phyloP scores from a whole-genome alignment of 768 basidiomycete genomes.

The Trametes sanguinea region DNA sequence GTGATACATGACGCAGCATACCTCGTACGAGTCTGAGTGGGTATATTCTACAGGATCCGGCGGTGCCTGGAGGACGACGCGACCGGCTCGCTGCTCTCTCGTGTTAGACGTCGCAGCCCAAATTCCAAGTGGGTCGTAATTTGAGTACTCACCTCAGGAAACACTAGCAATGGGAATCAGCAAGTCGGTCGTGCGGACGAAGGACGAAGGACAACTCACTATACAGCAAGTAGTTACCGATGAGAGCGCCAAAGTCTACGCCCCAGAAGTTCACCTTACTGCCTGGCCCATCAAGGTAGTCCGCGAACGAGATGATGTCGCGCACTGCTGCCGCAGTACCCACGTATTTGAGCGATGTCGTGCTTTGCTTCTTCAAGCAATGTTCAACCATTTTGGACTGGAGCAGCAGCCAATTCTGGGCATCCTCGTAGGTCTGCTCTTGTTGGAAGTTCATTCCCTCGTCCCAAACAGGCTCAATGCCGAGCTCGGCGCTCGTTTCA shows the following conservation, averaged over 20 bases:
- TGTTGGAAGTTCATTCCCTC: neutral
- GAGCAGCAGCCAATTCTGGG: neutral
- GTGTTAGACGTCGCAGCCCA: too few relatives aligned
- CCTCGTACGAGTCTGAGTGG: too few relatives aligned
- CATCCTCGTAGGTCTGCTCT: neutral
- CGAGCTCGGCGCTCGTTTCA: neutral
- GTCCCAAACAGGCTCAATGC: neutral
- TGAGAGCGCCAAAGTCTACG: neutral
- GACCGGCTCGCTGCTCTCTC: neutral
- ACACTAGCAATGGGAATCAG: neutral
- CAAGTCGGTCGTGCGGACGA: neutral
- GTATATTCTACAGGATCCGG: too few relatives aligned
- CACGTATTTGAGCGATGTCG: neutral
- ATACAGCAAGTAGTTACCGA: neutral
- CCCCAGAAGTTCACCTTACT: conserved; percentile 11
- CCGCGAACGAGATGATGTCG: conserved; percentile 5
- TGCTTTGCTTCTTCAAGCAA: neutral
- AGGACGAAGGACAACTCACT: neutral
- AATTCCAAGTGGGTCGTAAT: too few relatives aligned
- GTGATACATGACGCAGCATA: too few relatives aligned
- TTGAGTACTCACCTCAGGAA: neutral
- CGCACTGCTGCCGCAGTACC: conserved; percentile 7
- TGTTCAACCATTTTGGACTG: neutral
- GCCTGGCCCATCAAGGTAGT: conserved; percentile 14
- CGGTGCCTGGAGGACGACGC: too few relatives aligned